Percentiles rank a stretch among this genome's conserved stretches.
These are phyloP conservation scores for Eremothecium sinecaudum DNA, from an alignment of 1,139 yeast species.

Conservation along the genomic window DNA sequence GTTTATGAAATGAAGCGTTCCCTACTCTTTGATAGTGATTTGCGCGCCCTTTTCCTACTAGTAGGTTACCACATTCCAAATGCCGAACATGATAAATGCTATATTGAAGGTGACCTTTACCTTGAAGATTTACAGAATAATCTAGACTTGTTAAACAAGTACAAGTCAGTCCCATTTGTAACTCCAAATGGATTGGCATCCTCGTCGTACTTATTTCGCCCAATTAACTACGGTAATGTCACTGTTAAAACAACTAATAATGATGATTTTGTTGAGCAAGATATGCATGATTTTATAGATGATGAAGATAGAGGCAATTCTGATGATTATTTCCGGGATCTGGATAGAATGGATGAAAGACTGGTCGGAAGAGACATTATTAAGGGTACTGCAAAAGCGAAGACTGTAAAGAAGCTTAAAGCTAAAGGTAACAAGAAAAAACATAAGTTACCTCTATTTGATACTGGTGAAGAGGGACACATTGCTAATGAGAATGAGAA, in stretches of 20 bases:
- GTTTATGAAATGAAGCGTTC: constrained; percentile 12
- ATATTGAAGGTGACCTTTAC: background rate
- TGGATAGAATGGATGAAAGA: constrained; percentile 11
- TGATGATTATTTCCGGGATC: constrained; percentile 23
- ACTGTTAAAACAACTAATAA: background rate
- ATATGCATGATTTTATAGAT: constrained; percentile 15
- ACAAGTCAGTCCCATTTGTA: constrained; percentile 23
- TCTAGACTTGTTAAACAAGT: constrained; percentile 16
- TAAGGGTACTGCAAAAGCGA: constrained; percentile 23
- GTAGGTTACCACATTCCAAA: constrained; percentile 24
- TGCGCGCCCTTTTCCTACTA: constrained; percentile 24
- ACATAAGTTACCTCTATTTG: constrained; percentile 3
- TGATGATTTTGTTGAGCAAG: constrained; percentile 6
- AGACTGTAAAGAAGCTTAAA: constrained; percentile 10
- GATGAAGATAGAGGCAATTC: constrained; percentile 16
- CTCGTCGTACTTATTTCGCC: constrained; percentile 21
- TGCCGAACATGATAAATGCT: constrained; percentile 18
- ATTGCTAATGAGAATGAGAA: background rate
- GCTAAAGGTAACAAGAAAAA: constrained; percentile 6
- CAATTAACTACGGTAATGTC: constrained; percentile 4
- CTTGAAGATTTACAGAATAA: constrained; percentile 15
- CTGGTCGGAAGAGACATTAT: constrained; percentile 6
- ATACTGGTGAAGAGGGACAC: background rate
- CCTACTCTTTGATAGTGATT: constrained; percentile 21
- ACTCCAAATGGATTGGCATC: constrained; percentile 27